A percentile compares a stretch with the other conserved stretches of the same genome.
These are phyloP conservation scores for Pseudozyma tsukubaensis DNA, from an alignment of 1,284 basidiomycete genomes.

Conservation along the genomic window DNA sequence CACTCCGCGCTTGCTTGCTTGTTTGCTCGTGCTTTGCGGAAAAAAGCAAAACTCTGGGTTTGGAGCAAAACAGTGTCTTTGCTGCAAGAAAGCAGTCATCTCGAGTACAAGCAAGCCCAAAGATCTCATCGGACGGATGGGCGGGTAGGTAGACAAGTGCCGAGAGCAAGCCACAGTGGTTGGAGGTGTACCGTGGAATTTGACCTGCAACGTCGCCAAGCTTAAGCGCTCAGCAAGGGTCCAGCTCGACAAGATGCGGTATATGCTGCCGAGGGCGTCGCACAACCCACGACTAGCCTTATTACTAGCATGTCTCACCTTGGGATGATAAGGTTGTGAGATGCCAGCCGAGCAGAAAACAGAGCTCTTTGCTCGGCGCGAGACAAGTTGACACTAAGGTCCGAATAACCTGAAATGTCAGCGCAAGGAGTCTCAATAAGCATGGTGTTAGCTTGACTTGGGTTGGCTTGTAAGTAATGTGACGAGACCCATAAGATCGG, in stretches of 20 bases:
- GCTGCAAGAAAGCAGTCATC: no score
- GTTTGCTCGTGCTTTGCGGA: no score
- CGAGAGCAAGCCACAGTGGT: slow-evolving; percentile 17
- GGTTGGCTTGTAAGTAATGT: no score
- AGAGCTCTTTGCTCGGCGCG: neutral
- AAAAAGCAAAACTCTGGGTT: no score
- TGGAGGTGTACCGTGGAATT: slow-evolving; percentile 17
- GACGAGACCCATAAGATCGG: no score
- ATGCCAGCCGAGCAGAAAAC: neutral
- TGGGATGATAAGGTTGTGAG: neutral
- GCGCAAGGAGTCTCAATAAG: neutral
- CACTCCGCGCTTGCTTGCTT: no score
- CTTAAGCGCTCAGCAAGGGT: slow-evolving; percentile 1
- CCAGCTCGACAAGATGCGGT: neutral
- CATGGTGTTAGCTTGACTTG: neutral
- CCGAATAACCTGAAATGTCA: no score
- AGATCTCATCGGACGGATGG: no score
- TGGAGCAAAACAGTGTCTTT: no score
- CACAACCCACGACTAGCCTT: neutral
- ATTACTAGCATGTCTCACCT: neutral
- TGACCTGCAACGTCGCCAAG: neutral
- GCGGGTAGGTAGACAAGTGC: neutral
- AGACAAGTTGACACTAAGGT: no score
- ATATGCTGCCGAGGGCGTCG: neutral
- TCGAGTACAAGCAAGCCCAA: neutral